Evolutionary conservation across 1,139 yeast genomes (phyloP).

Genomic region (Hansenula anomala): DNA sequence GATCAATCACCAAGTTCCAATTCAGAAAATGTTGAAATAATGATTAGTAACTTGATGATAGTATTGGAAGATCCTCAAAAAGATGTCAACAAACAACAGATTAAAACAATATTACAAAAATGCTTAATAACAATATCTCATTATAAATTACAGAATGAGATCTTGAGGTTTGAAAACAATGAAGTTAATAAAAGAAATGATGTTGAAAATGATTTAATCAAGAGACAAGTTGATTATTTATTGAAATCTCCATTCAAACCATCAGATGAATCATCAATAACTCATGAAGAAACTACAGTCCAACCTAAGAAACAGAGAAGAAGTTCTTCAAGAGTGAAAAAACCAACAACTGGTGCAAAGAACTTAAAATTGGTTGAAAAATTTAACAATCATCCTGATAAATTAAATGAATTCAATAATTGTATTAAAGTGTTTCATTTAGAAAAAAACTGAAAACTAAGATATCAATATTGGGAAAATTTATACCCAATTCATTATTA

Average conservation of each 20-base stretch:
- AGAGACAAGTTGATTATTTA: conserved; percentile 17
- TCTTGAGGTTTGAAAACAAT: conserved; percentile 14
- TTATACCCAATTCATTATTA: too few species aligned
- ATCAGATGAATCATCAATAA: background rate
- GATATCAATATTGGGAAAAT: background rate
- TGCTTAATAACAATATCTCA: conserved; percentile 16
- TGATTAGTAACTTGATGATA: background rate
- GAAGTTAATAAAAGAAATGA: conserved; percentile 16
- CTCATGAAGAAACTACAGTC: too few species aligned
- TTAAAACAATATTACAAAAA: conserved; percentile 11
- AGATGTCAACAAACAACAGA: conserved; percentile 4
- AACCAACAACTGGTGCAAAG: too few species aligned
- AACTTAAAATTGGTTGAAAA: conserved; percentile 10
- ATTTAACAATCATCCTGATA: background rate
- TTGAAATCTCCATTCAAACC: conserved; percentile 19
- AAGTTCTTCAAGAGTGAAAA: too few species aligned
- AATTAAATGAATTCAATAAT: conserved; percentile 8
- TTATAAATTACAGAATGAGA: conserved; percentile 16
- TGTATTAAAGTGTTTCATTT: conserved; percentile 19
- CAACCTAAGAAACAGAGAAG: too few species aligned
- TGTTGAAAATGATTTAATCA: conserved; percentile 18
- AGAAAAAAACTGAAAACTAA: conserved; percentile 7
- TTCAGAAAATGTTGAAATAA: background rate
- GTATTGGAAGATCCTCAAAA: background rate
- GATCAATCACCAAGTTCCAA: too few species aligned